Evolutionary conservation across 345 rosid species (phyloP), one percentile per base, ranked within the genome.

Genomic region (Citrus reticulata): DNA sequence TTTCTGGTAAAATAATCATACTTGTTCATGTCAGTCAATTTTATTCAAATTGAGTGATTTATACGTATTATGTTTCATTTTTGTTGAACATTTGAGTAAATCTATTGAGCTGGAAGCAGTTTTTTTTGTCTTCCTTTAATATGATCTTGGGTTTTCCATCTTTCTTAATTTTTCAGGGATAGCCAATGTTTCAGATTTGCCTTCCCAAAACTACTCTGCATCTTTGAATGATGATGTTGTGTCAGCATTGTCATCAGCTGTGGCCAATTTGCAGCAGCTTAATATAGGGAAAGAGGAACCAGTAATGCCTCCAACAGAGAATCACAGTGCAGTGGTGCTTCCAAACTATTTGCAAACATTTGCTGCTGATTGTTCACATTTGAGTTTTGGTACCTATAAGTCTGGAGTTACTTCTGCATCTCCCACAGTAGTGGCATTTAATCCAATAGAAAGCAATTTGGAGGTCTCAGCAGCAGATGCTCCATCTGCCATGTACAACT

Each of bases 331-430:
- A 27, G 80, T 90, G 60, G 86, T 86, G 73, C 81, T 90, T 83
- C 93, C 93, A 40, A 70, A 75, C 72, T 49, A 82, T 85, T 72
- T 90, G 69, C 90, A 80, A 79, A 83, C 83, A 65, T 79, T 86
- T 30, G 84, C 86, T 54, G 84, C 87, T 40, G 91, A 84, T 68
- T 86, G 89, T 68, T 84, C 86, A 30, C 87, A 88, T 80, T 85
- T 90, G 81, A 90, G 81, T 81, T 88, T 90, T 68, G 91, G 93
- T 61, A 86, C 90, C 78, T 88, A 79, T 40, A 88, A 80, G 30
- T 76, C 89, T 58, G 81, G 85, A 61, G 63, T 51, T 24, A 69
- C 29, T 70, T 42, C 78, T 37, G 65, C 83, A 58, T 61, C 35
- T 40, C 54, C 83, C 29, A 55, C n/a, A 72, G 76, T 58, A 65